Percentiles rank a stretch among this genome's conserved stretches.
Evolutionary conservation across 2,329 filamentous ascomycete species (phyloP).

Genomic region (Paraphaeosphaeria sporulosa): DNA sequence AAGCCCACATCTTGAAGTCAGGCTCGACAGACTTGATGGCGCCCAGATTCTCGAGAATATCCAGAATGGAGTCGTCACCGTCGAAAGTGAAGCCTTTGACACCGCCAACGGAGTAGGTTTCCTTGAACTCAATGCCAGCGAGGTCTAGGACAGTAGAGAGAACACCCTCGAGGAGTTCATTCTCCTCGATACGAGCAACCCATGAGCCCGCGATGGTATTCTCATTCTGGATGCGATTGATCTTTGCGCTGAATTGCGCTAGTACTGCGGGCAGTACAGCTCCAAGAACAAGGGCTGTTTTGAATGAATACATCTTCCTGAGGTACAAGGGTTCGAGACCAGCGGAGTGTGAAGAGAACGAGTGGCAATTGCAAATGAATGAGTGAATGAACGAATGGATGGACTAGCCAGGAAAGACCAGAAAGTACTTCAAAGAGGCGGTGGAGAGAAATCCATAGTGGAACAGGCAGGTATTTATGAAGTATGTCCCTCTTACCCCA

Average conservation of each 20-base stretch:
- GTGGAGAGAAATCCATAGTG: not conserved
- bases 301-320: slow-evolving; percentile 3
- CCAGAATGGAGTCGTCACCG: slow-evolving; percentile 1
- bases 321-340: not conserved
- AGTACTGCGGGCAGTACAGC: slow-evolving; percentile 7
- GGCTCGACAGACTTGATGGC: slow-evolving; percentile 8
- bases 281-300: not conserved
- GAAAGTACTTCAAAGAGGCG: not conserved
- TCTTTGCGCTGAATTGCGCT: not conserved
- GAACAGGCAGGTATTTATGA: not conserved
- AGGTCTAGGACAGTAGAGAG: slow-evolving; percentile 1
- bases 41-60: slow-evolving; percentile 1
- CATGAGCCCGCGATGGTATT: slow-evolving; percentile 3
- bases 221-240: slow-evolving; percentile 5
- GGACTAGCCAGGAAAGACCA: not conserved
- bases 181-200: slow-evolving; percentile 7
- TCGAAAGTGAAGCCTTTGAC: slow-evolving; percentile 7
- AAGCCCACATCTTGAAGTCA: slow-evolving; percentile 3
- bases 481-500: not conserved
- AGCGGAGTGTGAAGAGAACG: not conserved
- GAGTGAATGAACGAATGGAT: not conserved
- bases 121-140: slow-evolving; percentile 1
- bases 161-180: not conserved
- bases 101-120: not conserved
- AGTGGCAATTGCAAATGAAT: not conserved